These are phyloP conservation scores for Chlorella ohadii DNA, from an alignment of 139 green algal species.

Conservation along the genomic window DNA sequence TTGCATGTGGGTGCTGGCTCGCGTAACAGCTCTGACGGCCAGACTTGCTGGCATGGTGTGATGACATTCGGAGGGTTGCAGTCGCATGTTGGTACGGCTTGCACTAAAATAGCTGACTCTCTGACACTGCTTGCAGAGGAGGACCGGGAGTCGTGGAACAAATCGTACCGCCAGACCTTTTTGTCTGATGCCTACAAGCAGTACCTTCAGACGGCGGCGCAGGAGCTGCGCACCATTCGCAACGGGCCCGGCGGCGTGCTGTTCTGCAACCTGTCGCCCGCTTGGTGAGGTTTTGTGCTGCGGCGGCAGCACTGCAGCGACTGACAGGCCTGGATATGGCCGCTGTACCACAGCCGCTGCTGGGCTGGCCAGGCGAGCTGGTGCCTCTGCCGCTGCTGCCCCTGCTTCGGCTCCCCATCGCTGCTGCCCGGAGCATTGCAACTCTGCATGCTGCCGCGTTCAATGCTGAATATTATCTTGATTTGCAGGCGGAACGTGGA, in stretches of 20 bases:
- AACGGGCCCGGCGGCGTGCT: slow-evolving; percentile 10
- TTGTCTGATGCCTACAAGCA: slow-evolving; percentile 31
- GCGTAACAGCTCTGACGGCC: too few species aligned
- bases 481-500: slow-evolving; percentile 18
- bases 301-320: too few species aligned
- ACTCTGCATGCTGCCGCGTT: too few species aligned
- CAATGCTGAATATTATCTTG: too few species aligned
- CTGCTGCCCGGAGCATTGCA: too few species aligned
- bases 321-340: too few species aligned
- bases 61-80: too few species aligned
- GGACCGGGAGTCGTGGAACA: slow-evolving; percentile 43
- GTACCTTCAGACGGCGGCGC: slow-evolving; percentile 20
- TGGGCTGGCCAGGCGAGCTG: neutral
- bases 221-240: slow-evolving; percentile 21
- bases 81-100: too few species aligned
- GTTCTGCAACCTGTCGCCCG: slow-evolving; percentile 47
- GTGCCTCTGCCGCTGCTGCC: neutral
- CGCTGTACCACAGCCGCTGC: neutral
- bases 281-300: slow-evolving; percentile 36
- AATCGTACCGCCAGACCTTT: slow-evolving; percentile 23
- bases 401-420: too few species aligned
- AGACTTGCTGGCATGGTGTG: too few species aligned
- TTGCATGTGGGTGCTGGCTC: neutral
- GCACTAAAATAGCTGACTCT: neutral
- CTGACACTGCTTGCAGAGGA: slow-evolving; percentile 34